Evolutionary conservation across 169 alveolate species (phyloP).

Genomic region (Cryptosporidium andersoni): DNA sequence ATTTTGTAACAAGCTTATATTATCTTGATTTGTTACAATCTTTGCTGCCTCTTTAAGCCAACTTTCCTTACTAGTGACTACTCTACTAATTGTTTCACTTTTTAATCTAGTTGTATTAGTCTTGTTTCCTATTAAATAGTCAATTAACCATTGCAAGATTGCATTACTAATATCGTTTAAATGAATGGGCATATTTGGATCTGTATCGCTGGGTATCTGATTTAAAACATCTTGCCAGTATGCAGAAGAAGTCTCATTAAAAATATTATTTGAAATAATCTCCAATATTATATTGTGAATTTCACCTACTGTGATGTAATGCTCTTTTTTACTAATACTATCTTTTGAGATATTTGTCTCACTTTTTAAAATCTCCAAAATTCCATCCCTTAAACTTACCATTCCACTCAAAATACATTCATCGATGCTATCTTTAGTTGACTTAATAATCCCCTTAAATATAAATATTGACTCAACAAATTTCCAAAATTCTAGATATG

Average conservation of each 20-base stretch:
- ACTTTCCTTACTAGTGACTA: not conserved
- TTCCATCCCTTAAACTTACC: slow-evolving; percentile 28
- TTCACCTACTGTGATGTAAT: slow-evolving; percentile 11
- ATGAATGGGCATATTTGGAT: slow-evolving; percentile 15
- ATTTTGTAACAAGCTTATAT: not conserved
- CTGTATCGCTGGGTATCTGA: slow-evolving; percentile 36
- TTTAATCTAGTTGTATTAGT: not conserved
- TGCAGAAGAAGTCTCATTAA: slow-evolving; percentile 43
- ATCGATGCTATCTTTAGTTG: not conserved
- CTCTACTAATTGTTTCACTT: not conserved
- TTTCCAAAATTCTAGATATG: slow-evolving; percentile 58
- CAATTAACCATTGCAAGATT: slow-evolving; percentile 45
- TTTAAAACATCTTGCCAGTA: slow-evolving; percentile 62
- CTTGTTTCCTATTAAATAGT: slow-evolving; percentile 1
- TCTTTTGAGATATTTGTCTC: not conserved
- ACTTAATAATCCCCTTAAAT: not conserved
- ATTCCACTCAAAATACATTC: slow-evolving; percentile 52
- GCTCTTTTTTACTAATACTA: not conserved
- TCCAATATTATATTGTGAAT: slow-evolving; percentile 29
- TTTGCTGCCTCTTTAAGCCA: not conserved
- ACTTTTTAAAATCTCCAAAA: slow-evolving; percentile 5
- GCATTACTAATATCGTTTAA: slow-evolving; percentile 43
- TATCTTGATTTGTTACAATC: not conserved
- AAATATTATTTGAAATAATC: slow-evolving; percentile 32
- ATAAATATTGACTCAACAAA: slow-evolving; percentile 13